Base-by-base conservation (phyloP, 208 protist species). In the Leishmania braziliensis region DNA sequence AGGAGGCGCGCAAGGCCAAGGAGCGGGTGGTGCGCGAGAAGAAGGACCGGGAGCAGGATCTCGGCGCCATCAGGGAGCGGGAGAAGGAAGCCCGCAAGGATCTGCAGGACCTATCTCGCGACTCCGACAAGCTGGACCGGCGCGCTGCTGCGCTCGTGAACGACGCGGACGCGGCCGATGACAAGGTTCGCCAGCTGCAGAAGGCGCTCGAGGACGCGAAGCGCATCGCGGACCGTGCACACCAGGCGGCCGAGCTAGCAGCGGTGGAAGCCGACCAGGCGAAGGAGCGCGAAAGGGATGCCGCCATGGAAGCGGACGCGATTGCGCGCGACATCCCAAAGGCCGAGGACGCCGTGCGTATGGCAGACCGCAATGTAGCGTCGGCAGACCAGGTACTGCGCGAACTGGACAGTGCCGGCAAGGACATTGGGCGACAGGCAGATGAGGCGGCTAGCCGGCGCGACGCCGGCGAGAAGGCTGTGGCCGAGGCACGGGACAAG, bases 131-230 rank as follows among this genome's bases (percentile, higher is more conserved):
- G 77, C 77, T 93, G 23, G 93, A 96, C 76, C 90, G 91, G 62
- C 92, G 91, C 29, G 93, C 91, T 26, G 85, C 81, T 23, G 83
- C 88, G 10, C 81, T 93, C 20, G 84, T 81, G 53, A 89, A 84
- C 48, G 95, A 98, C 75, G 91, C 91, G 58, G 85, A 81, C 51
- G 85, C 87, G 14, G 91, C 93, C 1, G 93, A 98, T 53, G 95
- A 98, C n/a, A 95, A 96, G 75, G 93, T 98, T 43, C 91, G 93
- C 10, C 92, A 95, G 86, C 84, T 98, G 36, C 90, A 95, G 75
- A 94, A 95, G 81, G 92, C 92, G 26, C 87, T 98, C 33, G 93
- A 96, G 77, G 93, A 98, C 54, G 95, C 95, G 29, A 87, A 91
- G 86, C 91, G 93, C 5, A 89, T 86, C 5, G 88, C 93, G 0